Base-by-base conservation (phyloP, 306 rosid species). In the Vigna trinervia region DNA sequence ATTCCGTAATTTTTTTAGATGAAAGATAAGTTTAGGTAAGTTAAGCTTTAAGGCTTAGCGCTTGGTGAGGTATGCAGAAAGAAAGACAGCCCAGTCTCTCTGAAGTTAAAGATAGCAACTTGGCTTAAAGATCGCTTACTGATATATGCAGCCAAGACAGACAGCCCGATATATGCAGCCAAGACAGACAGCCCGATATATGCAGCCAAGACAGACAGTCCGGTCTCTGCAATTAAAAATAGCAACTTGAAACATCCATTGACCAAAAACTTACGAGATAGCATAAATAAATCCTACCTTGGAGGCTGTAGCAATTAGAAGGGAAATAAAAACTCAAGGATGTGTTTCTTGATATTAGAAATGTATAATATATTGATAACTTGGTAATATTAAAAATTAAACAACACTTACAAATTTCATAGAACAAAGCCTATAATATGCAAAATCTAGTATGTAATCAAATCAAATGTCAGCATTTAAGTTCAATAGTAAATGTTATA, bases 201-300 rank as follows among this genome's bases (percentile, higher is more conserved):
- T 32, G 36, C 43, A 38, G 43, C 43, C 1, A 38, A 7, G 43
- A 38, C 8, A 38, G 43, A 38, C 43, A 38, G 2, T 1, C 3
- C 45, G 1, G 45, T 39, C 3, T 69, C 26, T 69, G 43, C 26
- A 48, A 47, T 47, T 13, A 69, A 48, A 26, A 26, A 14, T 34
- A 63, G 6, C 50, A 38, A 38, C 50, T 64, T 64, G 50, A 64
- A 36, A 36, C 15, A 47, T 58, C 45, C 59, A 48, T 69, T 51
- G 26, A 23, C 59, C 56, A 28, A 38, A 69, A 7, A 47, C 48
- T 46, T 13, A 50, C 32, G 32, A 30, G 75, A 51, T 50, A 23
- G 17, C 28, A 50, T 28, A 69, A 28, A 48, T 14, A 69, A 47
- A 69, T 59, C 66, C 41, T 59, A 13, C 39, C 17, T 58, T 60